Conservation (phyloP, 2,329 filamentous ascomycete species). For the Verticillium tricorpus region DNA sequence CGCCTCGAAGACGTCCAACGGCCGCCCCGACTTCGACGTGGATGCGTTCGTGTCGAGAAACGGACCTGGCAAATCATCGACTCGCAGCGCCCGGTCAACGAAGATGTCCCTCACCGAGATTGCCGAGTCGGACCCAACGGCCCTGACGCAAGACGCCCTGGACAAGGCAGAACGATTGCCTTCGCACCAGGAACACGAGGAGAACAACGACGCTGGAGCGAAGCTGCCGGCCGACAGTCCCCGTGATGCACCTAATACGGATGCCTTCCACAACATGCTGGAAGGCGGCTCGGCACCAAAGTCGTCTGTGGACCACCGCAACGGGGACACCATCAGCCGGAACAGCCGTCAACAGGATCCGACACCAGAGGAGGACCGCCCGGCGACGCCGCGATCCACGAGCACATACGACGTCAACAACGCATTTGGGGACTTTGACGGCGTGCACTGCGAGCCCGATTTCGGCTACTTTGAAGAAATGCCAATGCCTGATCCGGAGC, state of each 20-base stretch:
- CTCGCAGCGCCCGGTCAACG: slow-evolving; percentile 44
- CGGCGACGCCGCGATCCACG: slow-evolving; percentile 17
- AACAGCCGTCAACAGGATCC: not conserved
- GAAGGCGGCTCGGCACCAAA: slow-evolving; percentile 12
- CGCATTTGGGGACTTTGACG: slow-evolving; percentile 78
- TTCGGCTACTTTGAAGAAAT: slow-evolving; percentile 16
- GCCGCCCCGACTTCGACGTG: slow-evolving; percentile 37
- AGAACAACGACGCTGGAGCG: slow-evolving; percentile 10
- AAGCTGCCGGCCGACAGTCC: not conserved
- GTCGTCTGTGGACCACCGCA: not conserved
- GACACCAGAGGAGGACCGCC: slow-evolving; percentile 12
- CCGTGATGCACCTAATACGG: slow-evolving; percentile 19
- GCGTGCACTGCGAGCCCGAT: slow-evolving; percentile 66
- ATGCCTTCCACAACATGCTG: slow-evolving; percentile 29
- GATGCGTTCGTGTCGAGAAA: slow-evolving; percentile 41
- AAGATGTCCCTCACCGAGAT: slow-evolving; percentile 52
- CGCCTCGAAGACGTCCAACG: slow-evolving; percentile 45
- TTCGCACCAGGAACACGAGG: slow-evolving; percentile 25
- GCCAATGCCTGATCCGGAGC: slow-evolving; percentile 15
- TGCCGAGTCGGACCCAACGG: slow-evolving; percentile 49
- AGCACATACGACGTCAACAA: slow-evolving; percentile 51
- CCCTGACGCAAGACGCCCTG: slow-evolving; percentile 46
- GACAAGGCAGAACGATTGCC: slow-evolving; percentile 47
- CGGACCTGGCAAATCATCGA: slow-evolving; percentile 50
- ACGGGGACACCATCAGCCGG: not conserved